Percentiles rank a stretch among this genome's conserved stretches.
phyloP scores from a whole-genome alignment of 2,329 filamentous ascomycete genomes.

The Colletotrichum acutatum region DNA sequence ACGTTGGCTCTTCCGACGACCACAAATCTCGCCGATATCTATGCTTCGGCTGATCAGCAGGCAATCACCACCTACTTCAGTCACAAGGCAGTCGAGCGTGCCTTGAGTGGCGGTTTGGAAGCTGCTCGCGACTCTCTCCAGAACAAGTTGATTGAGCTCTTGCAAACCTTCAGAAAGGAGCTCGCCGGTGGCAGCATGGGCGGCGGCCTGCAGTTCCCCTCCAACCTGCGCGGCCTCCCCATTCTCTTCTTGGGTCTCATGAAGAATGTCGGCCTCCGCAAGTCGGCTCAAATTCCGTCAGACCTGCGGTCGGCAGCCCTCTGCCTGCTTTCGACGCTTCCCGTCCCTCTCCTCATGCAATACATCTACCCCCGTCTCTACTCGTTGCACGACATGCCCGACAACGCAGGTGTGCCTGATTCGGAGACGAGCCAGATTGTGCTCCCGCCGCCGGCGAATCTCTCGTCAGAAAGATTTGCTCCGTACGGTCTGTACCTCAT shows the following conservation, averaged over 20 bases:
- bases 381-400: conserved; percentile 95
- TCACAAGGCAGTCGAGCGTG: conserved; percentile 96
- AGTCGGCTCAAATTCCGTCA: conserved; percentile 92
- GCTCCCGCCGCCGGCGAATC: conserved; percentile 84
- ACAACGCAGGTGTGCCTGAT: conserved; percentile 88
- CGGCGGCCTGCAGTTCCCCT: conserved; percentile 92
- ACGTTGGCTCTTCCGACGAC: conserved; percentile 94
- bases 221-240: conserved; percentile 88
- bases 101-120: conserved; percentile 86
- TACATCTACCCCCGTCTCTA: conserved; percentile 91
- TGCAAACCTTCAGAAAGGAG: conserved; percentile 97
- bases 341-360: conserved; percentile 88
- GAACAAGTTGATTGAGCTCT: conserved; percentile 88
- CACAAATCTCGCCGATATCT: conserved; percentile 88
- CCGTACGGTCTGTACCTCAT: conserved; percentile 95
- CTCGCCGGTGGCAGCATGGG: conserved; percentile 96
- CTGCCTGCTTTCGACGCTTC: conserved; percentile 92
- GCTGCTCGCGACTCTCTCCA: conserved; percentile 91
- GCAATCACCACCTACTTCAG: conserved; percentile 95
- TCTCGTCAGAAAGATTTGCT: conserved; percentile 88
- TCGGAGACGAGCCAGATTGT: conserved; percentile 88
- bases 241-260: conserved; percentile 93
- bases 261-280: conserved; percentile 94
- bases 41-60: conserved; percentile 93
- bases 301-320: conserved; percentile 94